These are phyloP conservation scores for Solanum chilense DNA, from an alignment of 257 asterid species.

Conservation along the genomic window DNA sequence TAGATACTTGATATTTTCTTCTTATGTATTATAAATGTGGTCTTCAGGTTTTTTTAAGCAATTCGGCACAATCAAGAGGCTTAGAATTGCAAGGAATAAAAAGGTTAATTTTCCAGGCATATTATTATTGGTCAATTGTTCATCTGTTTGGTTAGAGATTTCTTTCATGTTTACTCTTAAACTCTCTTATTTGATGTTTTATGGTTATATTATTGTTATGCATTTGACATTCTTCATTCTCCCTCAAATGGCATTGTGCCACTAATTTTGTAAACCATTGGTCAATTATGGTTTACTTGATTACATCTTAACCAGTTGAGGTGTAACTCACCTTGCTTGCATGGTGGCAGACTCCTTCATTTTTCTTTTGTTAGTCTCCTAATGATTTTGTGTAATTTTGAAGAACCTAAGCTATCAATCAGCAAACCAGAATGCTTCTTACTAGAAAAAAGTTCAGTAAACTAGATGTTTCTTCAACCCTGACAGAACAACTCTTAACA, in stretches of 20 bases:
- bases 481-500: not conserved
- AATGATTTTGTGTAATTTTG: not conserved
- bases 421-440: not conserved
- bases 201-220: not conserved
- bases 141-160: not conserved
- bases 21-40: not conserved
- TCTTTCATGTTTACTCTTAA: not conserved
- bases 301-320: not conserved
- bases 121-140: not conserved
- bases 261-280: not conserved
- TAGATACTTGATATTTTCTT: not conserved
- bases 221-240: not conserved
- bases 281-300: not conserved
- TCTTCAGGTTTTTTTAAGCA: conserved; percentile 86
- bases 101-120: conserved; percentile 39
- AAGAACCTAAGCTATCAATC: not conserved
- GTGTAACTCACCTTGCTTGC: not conserved
- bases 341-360: not conserved
- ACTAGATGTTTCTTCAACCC: not conserved
- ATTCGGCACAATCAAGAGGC: conserved; percentile 78
- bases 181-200: not conserved
- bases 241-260: not conserved
- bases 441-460: not conserved
- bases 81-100: conserved; percentile 73
- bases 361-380: not conserved